A percentile compares a stretch with the other conserved stretches of the same genome.
Evolutionary conservation across 73 alveolate species (phyloP).

Genomic region (Paramecium caudatum): DNA sequence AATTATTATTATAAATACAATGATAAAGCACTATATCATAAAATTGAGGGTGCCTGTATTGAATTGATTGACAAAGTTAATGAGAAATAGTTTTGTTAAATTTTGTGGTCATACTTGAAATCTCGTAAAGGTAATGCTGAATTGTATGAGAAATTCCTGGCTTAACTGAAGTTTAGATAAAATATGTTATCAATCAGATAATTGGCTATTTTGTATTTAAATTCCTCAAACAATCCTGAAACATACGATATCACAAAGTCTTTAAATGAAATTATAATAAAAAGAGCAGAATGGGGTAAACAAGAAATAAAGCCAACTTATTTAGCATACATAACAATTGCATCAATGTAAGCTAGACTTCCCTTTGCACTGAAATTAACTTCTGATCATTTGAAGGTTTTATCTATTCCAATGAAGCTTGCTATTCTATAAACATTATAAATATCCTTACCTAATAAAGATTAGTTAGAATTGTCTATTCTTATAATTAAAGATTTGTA

Average conservation of each 20-base stretch:
- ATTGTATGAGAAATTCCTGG: not conserved
- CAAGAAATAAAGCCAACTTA: not conserved
- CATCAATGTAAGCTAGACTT: conserved; percentile 10
- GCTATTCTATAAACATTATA: conserved; percentile 9
- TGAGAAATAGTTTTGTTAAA: conserved; percentile 31
- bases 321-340: conserved; percentile 29
- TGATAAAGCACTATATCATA: conserved; percentile 67
- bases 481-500: not conserved
- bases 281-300: not conserved
- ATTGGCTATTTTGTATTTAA: conserved; percentile 7
- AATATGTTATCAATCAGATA: conserved; percentile 12
- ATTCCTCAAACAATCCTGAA: conserved; percentile 21
- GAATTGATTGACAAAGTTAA: not conserved
- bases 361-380: not conserved
- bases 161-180: not conserved
- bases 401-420: conserved; percentile 1
- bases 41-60: conserved; percentile 68
- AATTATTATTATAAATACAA: conserved; percentile 72
- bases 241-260: not conserved
- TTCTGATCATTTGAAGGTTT: not conserved
- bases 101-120: conserved; percentile 26
- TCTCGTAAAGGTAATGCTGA: conserved; percentile 31
- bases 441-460: not conserved
- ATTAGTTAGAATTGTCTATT: not conserved
- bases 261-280: not conserved